Evolutionary conservation across 2,329 filamentous ascomycete species (phyloP), one percentile per base, ranked within the genome.

Genomic region (Shiraia sp.): DNA sequence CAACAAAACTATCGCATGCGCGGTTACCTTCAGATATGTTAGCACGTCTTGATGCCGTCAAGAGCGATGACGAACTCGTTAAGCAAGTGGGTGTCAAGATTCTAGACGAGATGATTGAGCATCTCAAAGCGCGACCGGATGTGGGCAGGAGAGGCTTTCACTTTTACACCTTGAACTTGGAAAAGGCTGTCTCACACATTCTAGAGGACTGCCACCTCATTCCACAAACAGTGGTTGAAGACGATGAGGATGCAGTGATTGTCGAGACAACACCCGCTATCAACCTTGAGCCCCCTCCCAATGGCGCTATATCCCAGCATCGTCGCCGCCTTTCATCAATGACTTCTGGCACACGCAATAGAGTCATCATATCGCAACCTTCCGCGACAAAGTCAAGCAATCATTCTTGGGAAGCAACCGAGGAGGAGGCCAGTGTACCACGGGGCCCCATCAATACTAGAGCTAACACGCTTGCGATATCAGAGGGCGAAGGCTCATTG

Each of bases 91-190:
- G 89, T 31, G 86, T 93, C 12, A 85, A 91, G 63, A 87, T 97
- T 39, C 66, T 99, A 45, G 84, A 83, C 59, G 90, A 96, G 61
- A 82, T 97, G 33, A 81, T 97, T 12, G 83, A 89, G 51, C 81
- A 84, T 59, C 81, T 97, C 64, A 88, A 86, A 69, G 75, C 85
- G 51, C 82, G 82, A 59, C 74, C 68, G 63, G 57, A 57, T 22
- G 46, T 45, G 1, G 52, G 45, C 12, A 55, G 40, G 37, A 53
- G 83, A 57, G 93, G 93, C 5, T 96, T 96, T 70, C 93, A 99
- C 66, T 97, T 99, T 72, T 99, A 96, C 71, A 97, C 93, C 0
- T 76, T 99, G 36, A 99, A 99, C 65, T 76, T 97, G 23, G 92
- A 97, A 69, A 99, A 97, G 72, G 88, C 90, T 0, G 91, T 99